Evolutionary conservation across 2,329 filamentous ascomycete genomes (phyloP), one percentile per base, ranked within the genome.

Genomic region (Tolypocladium endophyticum): DNA sequence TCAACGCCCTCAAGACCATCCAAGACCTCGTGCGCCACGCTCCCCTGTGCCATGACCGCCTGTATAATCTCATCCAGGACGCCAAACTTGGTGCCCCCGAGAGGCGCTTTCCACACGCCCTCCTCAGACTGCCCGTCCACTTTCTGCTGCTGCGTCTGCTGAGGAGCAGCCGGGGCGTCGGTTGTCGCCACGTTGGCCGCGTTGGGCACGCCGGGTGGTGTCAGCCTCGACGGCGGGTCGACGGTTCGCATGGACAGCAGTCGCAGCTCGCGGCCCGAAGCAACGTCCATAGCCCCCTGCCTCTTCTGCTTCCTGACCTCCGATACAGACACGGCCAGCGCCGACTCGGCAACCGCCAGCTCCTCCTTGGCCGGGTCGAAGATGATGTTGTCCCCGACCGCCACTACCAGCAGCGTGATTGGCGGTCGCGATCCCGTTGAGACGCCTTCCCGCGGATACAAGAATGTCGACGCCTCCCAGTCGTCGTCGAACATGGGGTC

Each of bases 401-500:
- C 85, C 73, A 96, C 88, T 59, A 97, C 91, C 14, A 99, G 87
- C 25, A 99, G 82, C 4, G 93, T 97, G 59, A 99, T 84, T 0
- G 94, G 92, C 5, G 94, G 94, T 56, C 87, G 83, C 14, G 77
- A 71, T 0, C 68, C 67, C 23, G 70, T 65, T 28, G 67, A 63
- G 4, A 65, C 68, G 39, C 66, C 68, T 18, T 73, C 70, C 61
- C 80, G 81, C 1, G 86, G 82, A 76, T 95, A 99, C 36, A 99
- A 78, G 60, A 86, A 87, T 23, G 85, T 81, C 1, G 92, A 87
- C 20, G 88, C 89, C 64, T 89, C 90, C 94, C 94, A 99, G 77
- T 99, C 94, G 75, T 99, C 94, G 76, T 97, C 89, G 75, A 99
- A 99, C 71, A 97, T 87, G 16, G 94, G 94, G 67, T 99, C 94